Percentiles rank a stretch among this genome's conserved stretches.
Conservation (phyloP, 768 basidiomycete species). For the Rhodosporidiobolus sp. region DNA sequence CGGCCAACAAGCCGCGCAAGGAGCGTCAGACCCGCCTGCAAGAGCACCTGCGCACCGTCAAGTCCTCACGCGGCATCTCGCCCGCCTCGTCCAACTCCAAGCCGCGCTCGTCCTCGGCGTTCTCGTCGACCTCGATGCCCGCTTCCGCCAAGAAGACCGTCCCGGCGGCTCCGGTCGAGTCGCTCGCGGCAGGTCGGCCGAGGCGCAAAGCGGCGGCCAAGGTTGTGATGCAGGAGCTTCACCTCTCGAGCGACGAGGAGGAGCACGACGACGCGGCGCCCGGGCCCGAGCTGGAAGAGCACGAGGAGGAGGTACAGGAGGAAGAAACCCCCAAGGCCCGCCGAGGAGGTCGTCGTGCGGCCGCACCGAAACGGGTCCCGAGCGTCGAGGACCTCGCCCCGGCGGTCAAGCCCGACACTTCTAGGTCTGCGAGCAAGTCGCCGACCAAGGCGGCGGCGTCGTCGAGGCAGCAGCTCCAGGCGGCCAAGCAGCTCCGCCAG, state of each 20-base stretch:
- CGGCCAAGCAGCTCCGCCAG: neutral
- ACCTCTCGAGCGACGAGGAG: neutral
- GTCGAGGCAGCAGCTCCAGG: slow-evolving; percentile 14
- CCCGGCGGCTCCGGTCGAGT: neutral
- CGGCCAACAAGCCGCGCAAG: neutral
- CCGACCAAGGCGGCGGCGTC: neutral
- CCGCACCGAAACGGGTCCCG: neutral
- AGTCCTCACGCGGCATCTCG: slow-evolving; percentile 10
- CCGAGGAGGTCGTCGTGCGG: neutral
- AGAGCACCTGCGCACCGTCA: slow-evolving; percentile 35
- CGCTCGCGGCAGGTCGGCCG: slow-evolving; percentile 4
- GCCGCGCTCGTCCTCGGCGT: neutral
- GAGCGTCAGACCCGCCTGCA: slow-evolving; percentile 37
- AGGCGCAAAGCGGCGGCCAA: slow-evolving; percentile 17
- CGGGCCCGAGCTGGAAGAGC: slow-evolving; percentile 1
- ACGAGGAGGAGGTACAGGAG: neutral
- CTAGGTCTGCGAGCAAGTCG: neutral
- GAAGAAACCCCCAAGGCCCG: neutral
- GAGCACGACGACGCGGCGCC: neutral
- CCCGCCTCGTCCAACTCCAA: slow-evolving; percentile 1
- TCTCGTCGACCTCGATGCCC: neutral
- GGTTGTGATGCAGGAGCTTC: slow-evolving; percentile 21
- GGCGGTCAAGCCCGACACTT: neutral
- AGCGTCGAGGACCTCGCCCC: neutral
- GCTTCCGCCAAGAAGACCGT: slow-evolving; percentile 7